Evolutionary conservation across 305 asterid genomes (phyloP).

Genomic region (Nicotiana rustica): DNA sequence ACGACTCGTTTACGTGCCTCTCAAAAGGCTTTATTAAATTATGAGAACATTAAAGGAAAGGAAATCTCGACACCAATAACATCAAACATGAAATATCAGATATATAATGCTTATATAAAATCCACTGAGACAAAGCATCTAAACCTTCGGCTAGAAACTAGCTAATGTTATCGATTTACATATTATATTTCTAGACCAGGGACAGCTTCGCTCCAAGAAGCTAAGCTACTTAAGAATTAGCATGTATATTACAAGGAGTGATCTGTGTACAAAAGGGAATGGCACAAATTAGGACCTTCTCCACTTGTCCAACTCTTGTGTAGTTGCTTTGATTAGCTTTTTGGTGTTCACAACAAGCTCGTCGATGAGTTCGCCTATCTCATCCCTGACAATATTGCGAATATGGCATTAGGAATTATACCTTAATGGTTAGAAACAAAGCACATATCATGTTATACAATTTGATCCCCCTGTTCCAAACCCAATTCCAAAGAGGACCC

Average conservation of each 20-base stretch:
- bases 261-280: neutral
- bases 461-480: neutral
- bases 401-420: neutral
- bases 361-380: slow-evolving; percentile 44
- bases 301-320: slow-evolving; percentile 57
- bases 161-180: neutral
- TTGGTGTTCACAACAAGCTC: slow-evolving; percentile 48
- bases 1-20: neutral
- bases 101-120: neutral
- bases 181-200: neutral
- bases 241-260: slow-evolving; percentile 1
- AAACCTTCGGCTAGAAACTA: neutral
- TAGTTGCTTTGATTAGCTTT: slow-evolving; percentile 49
- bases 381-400: slow-evolving; percentile 44
- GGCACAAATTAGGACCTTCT: slow-evolving; percentile 30
- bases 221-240: neutral
- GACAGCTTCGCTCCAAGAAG: neutral
- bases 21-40: no score
- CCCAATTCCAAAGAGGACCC: neutral
- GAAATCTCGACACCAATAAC: neutral
- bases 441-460: neutral
- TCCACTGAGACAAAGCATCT: neutral
- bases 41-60: neutral
- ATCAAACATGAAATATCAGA: neutral
- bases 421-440: neutral